Conservation (phyloP, 1,284 basidiomycete species). For the Takashimella tepidaria region DNA sequence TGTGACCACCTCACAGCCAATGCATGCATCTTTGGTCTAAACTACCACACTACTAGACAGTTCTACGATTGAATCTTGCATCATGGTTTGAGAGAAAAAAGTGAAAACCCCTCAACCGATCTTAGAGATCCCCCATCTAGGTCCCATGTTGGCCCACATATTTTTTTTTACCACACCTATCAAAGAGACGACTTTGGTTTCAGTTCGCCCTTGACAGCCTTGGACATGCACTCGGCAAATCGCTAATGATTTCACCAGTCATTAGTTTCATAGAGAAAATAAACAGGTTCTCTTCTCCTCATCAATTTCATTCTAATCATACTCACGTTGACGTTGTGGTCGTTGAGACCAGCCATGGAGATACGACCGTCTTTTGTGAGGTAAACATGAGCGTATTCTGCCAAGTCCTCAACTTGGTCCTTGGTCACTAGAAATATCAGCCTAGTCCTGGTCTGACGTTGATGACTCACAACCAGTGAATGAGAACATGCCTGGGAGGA, state of each 20-base stretch:
- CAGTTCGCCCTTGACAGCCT: conserved; percentile 71
- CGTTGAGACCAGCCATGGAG: conserved; percentile 94
- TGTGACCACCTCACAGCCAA: neutral
- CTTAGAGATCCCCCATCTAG: neutral
- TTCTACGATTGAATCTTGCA: neutral
- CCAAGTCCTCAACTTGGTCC: conserved; percentile 77
- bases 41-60: no score
- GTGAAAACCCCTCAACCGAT: neutral
- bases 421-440: conserved; percentile 37
- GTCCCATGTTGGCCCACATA: neutral
- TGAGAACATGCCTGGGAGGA: conserved; percentile 52
- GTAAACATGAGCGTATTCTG: conserved; percentile 92
- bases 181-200: conserved; percentile 45
- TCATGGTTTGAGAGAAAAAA: no score
- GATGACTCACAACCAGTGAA: conserved; percentile 71
- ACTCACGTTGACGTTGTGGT: conserved; percentile 65
- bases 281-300: no score
- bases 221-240: conserved; percentile 78
- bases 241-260: conserved; percentile 47
- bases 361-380: conserved; percentile 66
- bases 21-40: neutral
- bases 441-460: neutral
- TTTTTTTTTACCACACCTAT: neutral
- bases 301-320: neutral
- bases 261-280: neutral